These are phyloP conservation scores for Ustulina deusta DNA, from an alignment of 2,329 filamentous ascomycete species.

Conservation along the genomic window DNA sequence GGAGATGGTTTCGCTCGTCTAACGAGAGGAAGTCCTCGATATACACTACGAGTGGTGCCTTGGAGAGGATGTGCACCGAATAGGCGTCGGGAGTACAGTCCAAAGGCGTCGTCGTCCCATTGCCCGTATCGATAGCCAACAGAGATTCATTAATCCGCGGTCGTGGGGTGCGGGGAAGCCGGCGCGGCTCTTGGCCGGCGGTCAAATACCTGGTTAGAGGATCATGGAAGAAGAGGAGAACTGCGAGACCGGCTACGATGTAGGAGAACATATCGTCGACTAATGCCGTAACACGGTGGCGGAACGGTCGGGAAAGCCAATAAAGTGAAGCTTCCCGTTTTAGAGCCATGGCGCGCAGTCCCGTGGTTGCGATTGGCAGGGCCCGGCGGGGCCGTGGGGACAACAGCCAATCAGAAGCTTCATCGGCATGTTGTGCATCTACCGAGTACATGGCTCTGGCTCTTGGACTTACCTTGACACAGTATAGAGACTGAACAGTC, in stretches of 20 bases:
- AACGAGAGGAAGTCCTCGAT: constrained; percentile 63
- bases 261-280: constrained; percentile 59
- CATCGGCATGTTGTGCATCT: background rate
- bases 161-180: constrained; percentile 55
- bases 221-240: constrained; percentile 59
- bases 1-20: constrained; percentile 60
- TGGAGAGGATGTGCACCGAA: constrained; percentile 60
- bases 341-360: constrained; percentile 26
- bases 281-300: constrained; percentile 19
- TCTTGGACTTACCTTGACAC: background rate
- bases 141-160: constrained; percentile 64
- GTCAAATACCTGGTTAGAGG: constrained; percentile 57
- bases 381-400: constrained; percentile 12
- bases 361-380: constrained; percentile 18
- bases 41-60: constrained; percentile 65
- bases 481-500: background rate
- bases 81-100: constrained; percentile 58
- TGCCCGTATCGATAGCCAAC: constrained; percentile 60
- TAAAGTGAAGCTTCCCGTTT: constrained; percentile 13
- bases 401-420: constrained; percentile 32
- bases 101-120: constrained; percentile 49
- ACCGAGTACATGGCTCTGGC: too few species aligned
- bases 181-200: constrained; percentile 42
- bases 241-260: constrained; percentile 56
- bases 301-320: constrained; percentile 17